Percentiles rank a stretch among this genome's conserved stretches.
Conservation (phyloP, 2,329 filamentous ascomycete genomes). For the Cladosporium cucumerinum region DNA sequence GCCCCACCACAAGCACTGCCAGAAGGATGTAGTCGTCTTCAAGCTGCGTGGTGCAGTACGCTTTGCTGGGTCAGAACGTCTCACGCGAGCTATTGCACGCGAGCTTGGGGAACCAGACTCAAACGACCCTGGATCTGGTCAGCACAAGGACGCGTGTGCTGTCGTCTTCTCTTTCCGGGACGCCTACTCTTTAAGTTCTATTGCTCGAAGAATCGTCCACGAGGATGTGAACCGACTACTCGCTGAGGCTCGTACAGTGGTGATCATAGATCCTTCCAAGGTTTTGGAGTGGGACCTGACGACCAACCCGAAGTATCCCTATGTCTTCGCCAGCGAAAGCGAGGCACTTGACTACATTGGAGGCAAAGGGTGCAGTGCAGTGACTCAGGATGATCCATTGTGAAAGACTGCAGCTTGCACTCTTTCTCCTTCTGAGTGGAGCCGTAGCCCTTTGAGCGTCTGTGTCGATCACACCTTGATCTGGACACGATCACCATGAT, state of each 20-base stretch:
- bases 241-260: slow-evolving; percentile 17
- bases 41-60: slow-evolving; percentile 26
- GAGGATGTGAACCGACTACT: slow-evolving; percentile 23
- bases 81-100: slow-evolving; percentile 23
- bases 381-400: slow-evolving; percentile 7
- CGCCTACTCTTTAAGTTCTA: slow-evolving; percentile 25
- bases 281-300: slow-evolving; percentile 24
- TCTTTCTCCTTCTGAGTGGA: neutral
- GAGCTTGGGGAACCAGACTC: slow-evolving; percentile 21
- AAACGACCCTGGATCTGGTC: slow-evolving; percentile 21
- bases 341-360: slow-evolving; percentile 24
- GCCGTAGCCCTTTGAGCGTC: neutral
- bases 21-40: slow-evolving; percentile 21
- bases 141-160: slow-evolving; percentile 24
- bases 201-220: slow-evolving; percentile 22
- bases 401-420: neutral
- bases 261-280: slow-evolving; percentile 22
- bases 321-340: slow-evolving; percentile 20
- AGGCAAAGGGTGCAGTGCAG: slow-evolving; percentile 22
- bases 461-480: neutral
- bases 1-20: slow-evolving; percentile 15
- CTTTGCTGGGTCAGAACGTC: slow-evolving; percentile 24
- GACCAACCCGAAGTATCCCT: slow-evolving; percentile 20
- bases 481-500: neutral
- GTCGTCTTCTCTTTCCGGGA: slow-evolving; percentile 26